Evolutionary conservation across 2,329 filamentous ascomycete species (phyloP), one percentile per base, ranked within the genome.

Genomic region (Ophiostoma novo-ulmi): DNA sequence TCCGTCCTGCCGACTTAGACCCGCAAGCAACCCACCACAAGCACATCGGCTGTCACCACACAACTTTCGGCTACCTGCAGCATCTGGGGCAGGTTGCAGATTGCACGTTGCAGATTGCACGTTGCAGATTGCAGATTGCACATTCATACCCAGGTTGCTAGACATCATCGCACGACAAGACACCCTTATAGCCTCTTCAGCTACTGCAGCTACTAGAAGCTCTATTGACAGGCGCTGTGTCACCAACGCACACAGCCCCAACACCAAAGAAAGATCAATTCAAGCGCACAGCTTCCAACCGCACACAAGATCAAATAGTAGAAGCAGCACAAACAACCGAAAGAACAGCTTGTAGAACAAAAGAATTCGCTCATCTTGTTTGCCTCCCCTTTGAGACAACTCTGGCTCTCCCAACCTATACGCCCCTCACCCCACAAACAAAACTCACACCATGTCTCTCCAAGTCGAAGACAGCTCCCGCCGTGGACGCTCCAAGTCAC

Each of bases 401-500:
- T 58, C 26, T 26, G 22, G 52, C n/a, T 61, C 52, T 14, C 55
- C 11, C 8, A 35, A 35, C 55, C 44, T 17, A 35, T 26, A 35
- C 44, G 14, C 8, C 22, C 20, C 52, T 26, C n/a, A 66, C 39
- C 41, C 41, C 39, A 7, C n/a, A 66, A 31, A 44, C 41, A 41
- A 14, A n/a, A 41, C 17, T 11, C 67, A 35, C 55, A 48, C 6
- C 52, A 67, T 68, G 22, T 86, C 85, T 74, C 80, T 86, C 64
- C 79, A 81, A 70, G 81, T 85, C 69, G 82, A 83, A 71, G 81
- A 82, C 70, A 77, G 77, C 71, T 77, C 78, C 67, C 80, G 80
- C 65, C 81, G 82, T 70, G 81, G 79, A 67, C 83, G 84, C 69
- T 83, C 84, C 69, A 80, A 81, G 69, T 87, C 85, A 0, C 80